A percentile compares a stretch with the other conserved stretches of the same genome.
phyloP scores from a whole-genome alignment of 352 stramenopile genomes.

The Phytophthora cactorum region DNA sequence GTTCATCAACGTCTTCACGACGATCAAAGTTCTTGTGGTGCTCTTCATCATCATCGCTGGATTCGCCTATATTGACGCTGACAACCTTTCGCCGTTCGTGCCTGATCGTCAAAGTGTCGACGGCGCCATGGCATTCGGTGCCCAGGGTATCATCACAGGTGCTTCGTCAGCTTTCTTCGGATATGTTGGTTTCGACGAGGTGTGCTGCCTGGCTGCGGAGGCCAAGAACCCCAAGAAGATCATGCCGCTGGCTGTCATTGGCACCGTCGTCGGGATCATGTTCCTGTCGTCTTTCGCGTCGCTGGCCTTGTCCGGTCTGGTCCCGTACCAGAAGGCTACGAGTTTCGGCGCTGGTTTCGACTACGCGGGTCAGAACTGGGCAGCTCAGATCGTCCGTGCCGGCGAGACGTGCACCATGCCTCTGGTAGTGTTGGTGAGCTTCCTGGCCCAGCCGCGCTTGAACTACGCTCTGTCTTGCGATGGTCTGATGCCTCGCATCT shows the following conservation, averaged over 20 bases:
- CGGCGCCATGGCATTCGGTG: conserved; percentile 41
- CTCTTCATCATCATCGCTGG: conserved; percentile 93
- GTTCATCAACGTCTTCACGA: conserved; percentile 90
- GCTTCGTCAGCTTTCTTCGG: conserved; percentile 93
- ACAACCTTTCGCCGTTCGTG: conserved; percentile 89
- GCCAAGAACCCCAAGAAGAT: conserved; percentile 79
- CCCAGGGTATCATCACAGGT: conserved; percentile 74
- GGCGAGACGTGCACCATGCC: conserved; percentile 89
- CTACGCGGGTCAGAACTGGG: conserved; percentile 45
- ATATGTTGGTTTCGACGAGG: conserved; percentile 95
- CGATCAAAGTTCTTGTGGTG: conserved; percentile 86
- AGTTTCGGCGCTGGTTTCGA: conserved; percentile 60
- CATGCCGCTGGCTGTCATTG: conserved; percentile 84
- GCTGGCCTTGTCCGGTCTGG: conserved; percentile 86
- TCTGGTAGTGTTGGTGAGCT: conserved; percentile 93
- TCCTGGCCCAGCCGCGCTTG: conserved; percentile 93
- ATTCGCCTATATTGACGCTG: conserved; percentile 78
- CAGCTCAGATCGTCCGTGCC: conserved; percentile 54
- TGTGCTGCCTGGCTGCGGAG: conserved; percentile 91
- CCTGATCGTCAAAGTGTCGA: conserved; percentile 43
- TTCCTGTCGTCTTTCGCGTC: conserved; percentile 79
- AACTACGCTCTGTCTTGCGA: conserved; percentile 94
- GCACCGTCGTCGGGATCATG: conserved; percentile 82
- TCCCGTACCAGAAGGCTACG: conserved; percentile 38
- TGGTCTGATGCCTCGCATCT: conserved; percentile 92